Percentiles rank a stretch among this genome's conserved stretches.
phyloP scores from a whole-genome alignment of 345 rosid species.

The Brassica juncea region DNA sequence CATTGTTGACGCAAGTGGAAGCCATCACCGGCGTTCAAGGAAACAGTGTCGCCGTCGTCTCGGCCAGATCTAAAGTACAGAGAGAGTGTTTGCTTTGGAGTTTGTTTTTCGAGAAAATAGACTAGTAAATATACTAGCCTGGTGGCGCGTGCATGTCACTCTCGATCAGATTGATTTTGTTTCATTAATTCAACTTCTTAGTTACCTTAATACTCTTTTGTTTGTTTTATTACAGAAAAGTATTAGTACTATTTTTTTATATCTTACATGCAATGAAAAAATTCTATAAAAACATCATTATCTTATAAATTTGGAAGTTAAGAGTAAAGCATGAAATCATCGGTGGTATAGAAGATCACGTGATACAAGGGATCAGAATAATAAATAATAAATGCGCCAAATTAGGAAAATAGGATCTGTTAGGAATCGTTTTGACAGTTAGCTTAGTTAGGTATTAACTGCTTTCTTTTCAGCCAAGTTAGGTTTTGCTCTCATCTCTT shows the following conservation, averaged over 20 bases:
- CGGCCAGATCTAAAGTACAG: constrained; percentile 31
- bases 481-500: not conserved
- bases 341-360: constrained; percentile 23
- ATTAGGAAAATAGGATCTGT: not conserved
- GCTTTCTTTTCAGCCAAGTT: not conserved
- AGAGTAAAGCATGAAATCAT: constrained; percentile 19
- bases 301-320: not conserved
- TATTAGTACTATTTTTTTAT: not conserved
- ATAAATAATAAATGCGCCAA: not conserved
- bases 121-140: constrained; percentile 19
- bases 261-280: not conserved
- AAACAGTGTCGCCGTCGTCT: not conserved
- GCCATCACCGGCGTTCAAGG: constrained; percentile 55
- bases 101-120: not conserved
- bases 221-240: not conserved
- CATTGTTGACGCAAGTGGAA: constrained; percentile 80
- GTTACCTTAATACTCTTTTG: not conserved
- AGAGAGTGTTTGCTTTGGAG: constrained; percentile 24
- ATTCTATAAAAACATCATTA: not conserved
- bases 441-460: not conserved
- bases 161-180: not conserved
- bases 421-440: constrained; percentile 16
- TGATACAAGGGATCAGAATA: constrained; percentile 6
- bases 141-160: constrained; percentile 36
- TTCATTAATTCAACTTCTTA: not conserved